These are phyloP conservation scores for Sarocladium oryzae DNA, from an alignment of 2,329 filamentous ascomycete species.

Conservation along the genomic window DNA sequence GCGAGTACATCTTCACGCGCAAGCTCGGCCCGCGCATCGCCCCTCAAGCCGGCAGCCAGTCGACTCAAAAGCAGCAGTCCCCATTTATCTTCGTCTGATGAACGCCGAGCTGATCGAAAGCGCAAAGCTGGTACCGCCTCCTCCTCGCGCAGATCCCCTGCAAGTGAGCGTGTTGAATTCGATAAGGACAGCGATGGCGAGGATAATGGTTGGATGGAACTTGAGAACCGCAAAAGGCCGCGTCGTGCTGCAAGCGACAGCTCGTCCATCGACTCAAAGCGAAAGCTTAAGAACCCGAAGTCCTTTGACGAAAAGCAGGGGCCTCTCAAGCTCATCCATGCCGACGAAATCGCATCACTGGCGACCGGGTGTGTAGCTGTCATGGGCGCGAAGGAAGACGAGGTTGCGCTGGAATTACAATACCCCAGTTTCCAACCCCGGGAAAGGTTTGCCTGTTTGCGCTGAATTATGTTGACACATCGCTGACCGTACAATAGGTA, in stretches of 20 bases:
- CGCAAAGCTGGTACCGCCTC: constrained; percentile 37
- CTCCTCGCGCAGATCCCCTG: constrained; percentile 34
- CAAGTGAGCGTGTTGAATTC: constrained; percentile 42
- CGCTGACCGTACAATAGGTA: constrained; percentile 24
- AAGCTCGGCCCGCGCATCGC: constrained; percentile 29
- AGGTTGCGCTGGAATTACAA: constrained; percentile 63
- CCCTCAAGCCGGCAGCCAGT: constrained; percentile 30
- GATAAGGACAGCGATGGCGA: constrained; percentile 46
- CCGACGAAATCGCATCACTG: constrained; percentile 48
- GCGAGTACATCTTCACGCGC: constrained; percentile 25
- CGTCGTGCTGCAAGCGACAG: constrained; percentile 35
- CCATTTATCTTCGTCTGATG: constrained; percentile 33
- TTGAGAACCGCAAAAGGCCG: constrained; percentile 42
- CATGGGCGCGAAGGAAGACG: constrained; percentile 42
- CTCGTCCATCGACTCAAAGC: constrained; percentile 38
- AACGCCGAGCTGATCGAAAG: constrained; percentile 36
- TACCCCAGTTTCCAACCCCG: constrained; percentile 71
- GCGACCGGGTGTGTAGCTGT: constrained; percentile 44
- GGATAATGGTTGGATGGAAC: constrained; percentile 45
- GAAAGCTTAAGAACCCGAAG: constrained; percentile 37
- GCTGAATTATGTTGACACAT: not conserved
- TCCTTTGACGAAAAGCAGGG: constrained; percentile 38
- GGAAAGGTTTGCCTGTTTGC: constrained; percentile 51
- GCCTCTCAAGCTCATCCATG: constrained; percentile 48
- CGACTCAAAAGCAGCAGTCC: constrained; percentile 36